phyloP scores from a whole-genome alignment of 2,329 filamentous ascomycete species.

The Botryotinia narcissicola region DNA sequence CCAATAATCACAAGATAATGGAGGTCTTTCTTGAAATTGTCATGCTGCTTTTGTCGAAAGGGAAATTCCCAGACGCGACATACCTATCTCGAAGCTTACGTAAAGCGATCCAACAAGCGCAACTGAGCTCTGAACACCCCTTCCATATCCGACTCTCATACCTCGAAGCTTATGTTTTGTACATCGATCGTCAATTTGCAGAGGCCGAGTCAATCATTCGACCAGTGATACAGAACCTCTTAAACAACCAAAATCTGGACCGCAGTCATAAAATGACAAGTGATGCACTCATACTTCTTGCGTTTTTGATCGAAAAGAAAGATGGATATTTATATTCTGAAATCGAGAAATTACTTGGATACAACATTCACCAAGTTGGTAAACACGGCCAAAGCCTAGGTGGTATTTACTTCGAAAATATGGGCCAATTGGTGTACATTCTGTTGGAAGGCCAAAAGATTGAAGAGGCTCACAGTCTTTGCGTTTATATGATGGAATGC shows the following conservation, averaged over 20 bases:
- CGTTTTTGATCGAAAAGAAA: rapidly evolving
- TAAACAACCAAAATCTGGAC: background rate
- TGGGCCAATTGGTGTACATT: rapidly evolving
- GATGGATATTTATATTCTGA: background rate
- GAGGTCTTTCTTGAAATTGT: background rate
- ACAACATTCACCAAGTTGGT: background rate
- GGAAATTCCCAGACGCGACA: background rate
- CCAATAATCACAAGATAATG: background rate
- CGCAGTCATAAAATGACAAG: background rate
- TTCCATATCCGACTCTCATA: background rate
- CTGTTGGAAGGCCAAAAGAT: rapidly evolving
- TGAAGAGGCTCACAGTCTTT: background rate
- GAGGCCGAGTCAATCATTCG: background rate
- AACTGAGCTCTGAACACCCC: background rate
- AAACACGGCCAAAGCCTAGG: background rate
- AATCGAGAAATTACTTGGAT: background rate
- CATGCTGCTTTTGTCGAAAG: background rate
- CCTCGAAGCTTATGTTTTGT: background rate
- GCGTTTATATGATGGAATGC: background rate
- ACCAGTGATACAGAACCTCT: background rate
- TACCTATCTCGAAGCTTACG: background rate
- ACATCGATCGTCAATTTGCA: rapidly evolving
- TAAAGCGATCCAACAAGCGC: background rate
- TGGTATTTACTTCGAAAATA: rapidly evolving
- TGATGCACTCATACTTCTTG: background rate